phyloP scores from a whole-genome alignment of 768 basidiomycete species.

The Suillus bovinus region DNA sequence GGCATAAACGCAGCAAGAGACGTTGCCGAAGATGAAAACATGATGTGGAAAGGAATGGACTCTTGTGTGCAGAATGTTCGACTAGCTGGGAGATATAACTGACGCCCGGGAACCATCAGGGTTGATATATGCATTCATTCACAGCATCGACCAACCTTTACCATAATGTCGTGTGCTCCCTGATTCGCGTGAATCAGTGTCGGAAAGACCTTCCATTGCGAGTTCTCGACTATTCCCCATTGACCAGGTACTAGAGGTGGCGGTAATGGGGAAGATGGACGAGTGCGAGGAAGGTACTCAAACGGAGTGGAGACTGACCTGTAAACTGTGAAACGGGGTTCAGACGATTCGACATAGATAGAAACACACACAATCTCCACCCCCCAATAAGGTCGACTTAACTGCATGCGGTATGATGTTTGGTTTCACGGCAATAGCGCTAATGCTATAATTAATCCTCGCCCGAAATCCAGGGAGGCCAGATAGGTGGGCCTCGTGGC shows the following conservation, averaged over 20 bases:
- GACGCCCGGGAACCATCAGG: conserved; percentile 21
- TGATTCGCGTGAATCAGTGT: conserved; percentile 41
- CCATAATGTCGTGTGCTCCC: conserved; percentile 41
- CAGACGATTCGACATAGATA: background rate
- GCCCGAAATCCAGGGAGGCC: conserved; percentile 76
- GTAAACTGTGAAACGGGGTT: conserved; percentile 4
- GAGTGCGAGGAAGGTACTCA: conserved; percentile 64
- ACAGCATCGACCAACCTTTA: conserved; percentile 25
- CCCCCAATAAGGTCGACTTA: conserved; percentile 54
- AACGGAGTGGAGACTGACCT: conserved; percentile 63
- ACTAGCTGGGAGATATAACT: conserved; percentile 58
- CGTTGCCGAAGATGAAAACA: conserved; percentile 53
- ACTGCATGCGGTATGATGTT: conserved; percentile 42
- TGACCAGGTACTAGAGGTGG: conserved; percentile 35
- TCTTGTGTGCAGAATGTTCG: conserved; percentile 58
- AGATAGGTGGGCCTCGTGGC: conserved; percentile 63
- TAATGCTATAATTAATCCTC: conserved; percentile 61
- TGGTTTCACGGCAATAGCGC: conserved; percentile 51
- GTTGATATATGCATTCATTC: conserved; percentile 9
- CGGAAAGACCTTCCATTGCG: conserved; percentile 54
- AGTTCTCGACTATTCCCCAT: conserved; percentile 42
- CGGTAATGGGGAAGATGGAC: conserved; percentile 56
- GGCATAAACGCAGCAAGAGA: conserved; percentile 65
- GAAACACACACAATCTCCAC: conserved; percentile 52
- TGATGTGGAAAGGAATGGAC: conserved; percentile 68